Evolutionary conservation across 148 eudicot genomes (phyloP).

Genomic region (Drosera capensis): DNA sequence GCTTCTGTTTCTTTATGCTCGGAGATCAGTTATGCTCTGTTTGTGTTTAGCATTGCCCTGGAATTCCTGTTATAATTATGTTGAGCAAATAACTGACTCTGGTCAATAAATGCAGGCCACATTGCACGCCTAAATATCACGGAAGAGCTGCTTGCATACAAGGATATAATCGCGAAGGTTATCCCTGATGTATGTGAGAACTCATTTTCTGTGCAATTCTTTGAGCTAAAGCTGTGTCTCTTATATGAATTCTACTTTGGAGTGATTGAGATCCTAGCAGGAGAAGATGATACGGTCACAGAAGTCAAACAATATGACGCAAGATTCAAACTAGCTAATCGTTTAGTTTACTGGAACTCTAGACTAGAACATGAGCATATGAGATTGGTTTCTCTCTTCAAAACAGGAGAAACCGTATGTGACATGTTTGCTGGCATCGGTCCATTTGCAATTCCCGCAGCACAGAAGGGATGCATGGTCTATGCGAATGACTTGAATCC

Average conservation of each 20-base stretch:
- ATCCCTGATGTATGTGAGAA: conserved; percentile 74
- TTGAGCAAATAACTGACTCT: conserved; percentile 13
- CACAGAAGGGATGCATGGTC: conserved; percentile 85
- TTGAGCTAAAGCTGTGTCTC: no score
- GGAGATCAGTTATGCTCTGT: neutral
- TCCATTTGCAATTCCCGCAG: conserved; percentile 97
- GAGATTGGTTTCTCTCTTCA: conserved; percentile 69
- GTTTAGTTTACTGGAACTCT: conserved; percentile 97
- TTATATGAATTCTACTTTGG: conserved; percentile 93
- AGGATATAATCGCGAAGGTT: conserved; percentile 81
- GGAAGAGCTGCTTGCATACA: conserved; percentile 78
- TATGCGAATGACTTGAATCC: conserved; percentile 96
- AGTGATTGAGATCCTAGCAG: conserved; percentile 78
- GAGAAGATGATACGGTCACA: conserved; percentile 74
- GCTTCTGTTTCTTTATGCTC: neutral
- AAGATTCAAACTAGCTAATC: conserved; percentile 80
- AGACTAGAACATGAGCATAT: conserved; percentile 93
- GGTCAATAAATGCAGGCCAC: conserved; percentile 58
- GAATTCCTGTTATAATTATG: no score
- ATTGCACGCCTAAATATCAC: conserved; percentile 87
- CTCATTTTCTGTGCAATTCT: no score
- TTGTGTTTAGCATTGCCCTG: no score
- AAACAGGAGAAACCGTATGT: conserved; percentile 65
- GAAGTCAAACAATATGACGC: conserved; percentile 94
- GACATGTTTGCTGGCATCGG: conserved; percentile 99